A percentile compares a stretch with the other conserved stretches of the same genome.
These are phyloP conservation scores for Saccharomyces hybrid DNA, from an alignment of 1,139 yeast species.

Conservation along the genomic window DNA sequence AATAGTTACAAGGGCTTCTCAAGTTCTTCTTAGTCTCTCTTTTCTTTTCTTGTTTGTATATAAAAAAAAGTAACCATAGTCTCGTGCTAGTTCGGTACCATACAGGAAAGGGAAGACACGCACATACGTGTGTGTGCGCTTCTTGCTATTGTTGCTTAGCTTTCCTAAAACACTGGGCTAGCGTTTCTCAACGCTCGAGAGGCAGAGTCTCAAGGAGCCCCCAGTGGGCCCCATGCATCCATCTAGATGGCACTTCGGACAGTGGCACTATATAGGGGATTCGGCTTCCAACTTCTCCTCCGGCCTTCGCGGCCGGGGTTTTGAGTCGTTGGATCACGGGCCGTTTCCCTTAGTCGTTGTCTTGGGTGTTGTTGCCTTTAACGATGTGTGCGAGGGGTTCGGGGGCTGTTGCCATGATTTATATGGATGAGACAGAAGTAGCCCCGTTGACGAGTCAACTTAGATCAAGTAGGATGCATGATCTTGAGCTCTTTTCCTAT, in stretches of 20 bases:
- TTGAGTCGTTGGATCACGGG: constrained; percentile 38
- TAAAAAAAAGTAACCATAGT: constrained; percentile 31
- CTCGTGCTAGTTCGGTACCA: constrained; percentile 40
- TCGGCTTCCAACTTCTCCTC: constrained; percentile 27
- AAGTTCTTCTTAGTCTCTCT: not conserved
- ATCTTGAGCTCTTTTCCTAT: constrained; percentile 56
- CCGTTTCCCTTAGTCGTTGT: constrained; percentile 21
- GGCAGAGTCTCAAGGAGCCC: constrained; percentile 37
- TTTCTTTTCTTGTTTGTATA: constrained; percentile 1
- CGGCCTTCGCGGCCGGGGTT: constrained; percentile 48
- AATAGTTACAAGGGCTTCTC: not conserved
- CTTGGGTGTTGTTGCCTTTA: constrained; percentile 29
- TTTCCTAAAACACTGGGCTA: constrained; percentile 33
- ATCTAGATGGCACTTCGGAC: not conserved
- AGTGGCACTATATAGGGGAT: not conserved
- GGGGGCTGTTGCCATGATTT: constrained; percentile 31
- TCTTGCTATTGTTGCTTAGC: constrained; percentile 32
- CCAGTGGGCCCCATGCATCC: constrained; percentile 6
- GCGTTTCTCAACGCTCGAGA: constrained; percentile 65
- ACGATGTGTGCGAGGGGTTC: constrained; percentile 6
- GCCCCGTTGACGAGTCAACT: constrained; percentile 82
- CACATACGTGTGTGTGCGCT: constrained; percentile 16
- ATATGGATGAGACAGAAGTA: constrained; percentile 53
- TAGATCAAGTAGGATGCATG: constrained; percentile 43
- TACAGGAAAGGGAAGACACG: constrained; percentile 23